Evolutionary conservation across 2,329 filamentous ascomycete species (phyloP), one percentile per base, ranked within the genome.

Genomic region (Aspergillus sclerotialis): DNA sequence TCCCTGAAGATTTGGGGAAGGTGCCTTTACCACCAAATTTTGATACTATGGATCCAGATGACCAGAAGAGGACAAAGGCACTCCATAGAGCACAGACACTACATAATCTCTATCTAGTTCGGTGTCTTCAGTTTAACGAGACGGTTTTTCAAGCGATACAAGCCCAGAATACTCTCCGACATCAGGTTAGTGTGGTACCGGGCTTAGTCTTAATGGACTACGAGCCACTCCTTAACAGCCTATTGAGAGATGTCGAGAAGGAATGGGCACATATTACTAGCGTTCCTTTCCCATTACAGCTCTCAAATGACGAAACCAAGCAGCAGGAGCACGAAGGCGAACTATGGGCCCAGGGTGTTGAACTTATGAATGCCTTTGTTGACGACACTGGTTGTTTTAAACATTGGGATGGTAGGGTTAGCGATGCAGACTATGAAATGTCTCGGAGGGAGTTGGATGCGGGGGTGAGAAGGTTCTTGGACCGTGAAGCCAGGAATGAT

Each of bases 331-430:
- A 26, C 11, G 46, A 51, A 23, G 44, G 33, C 7, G 42, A 43
- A 19, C 34, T 49, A 17, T 53, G 50, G 48, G 46, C 46, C 9
- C 40, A 46, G 31, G 47, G 48, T 4, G 47, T 50, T 15, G 38
- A 35, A 21, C 40, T 50, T n/a, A 51, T 51, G 50, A 28, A 45
- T 21, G 32, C 28, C 9, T 50, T 49, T 28, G 30, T 49, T 26
- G 12, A 18, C 14, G 48, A 52, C 17, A 49, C 43, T 29, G 50
- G 50, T 8, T 43, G 40, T 35, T 49, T 48, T 26, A 52, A 50
- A 33, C 44, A 49, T 37, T 50, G 48, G 47, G 48, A 50, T 42
- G 49, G 47, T 11, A 48, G 34, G 35, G 41, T 50, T 27, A 45
- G 34, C 32, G 23, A 41, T 18, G 36, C 3, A 13, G 41, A 51